Evolutionary conservation across 139 green algal species (phyloP).

Genomic region (Volvox africanus): DNA sequence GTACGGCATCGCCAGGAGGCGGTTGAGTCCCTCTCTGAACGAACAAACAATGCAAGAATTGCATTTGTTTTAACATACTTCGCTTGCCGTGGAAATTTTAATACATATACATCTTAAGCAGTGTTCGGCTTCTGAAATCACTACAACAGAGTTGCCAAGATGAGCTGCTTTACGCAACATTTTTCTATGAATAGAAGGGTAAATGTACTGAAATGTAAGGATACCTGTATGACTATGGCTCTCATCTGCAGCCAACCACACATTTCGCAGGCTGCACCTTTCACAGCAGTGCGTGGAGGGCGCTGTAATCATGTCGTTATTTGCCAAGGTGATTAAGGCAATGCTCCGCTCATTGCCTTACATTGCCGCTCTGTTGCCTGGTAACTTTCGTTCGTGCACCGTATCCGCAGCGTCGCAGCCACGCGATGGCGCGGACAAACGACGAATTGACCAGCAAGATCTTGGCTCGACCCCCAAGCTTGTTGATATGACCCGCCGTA

Average conservation of each 20-base stretch:
- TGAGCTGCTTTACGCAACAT: background rate
- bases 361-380: background rate
- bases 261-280: slow-evolving; percentile 9
- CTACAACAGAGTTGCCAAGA: background rate
- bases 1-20: too few species aligned
- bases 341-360: background rate
- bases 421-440: background rate
- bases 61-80: too few species aligned
- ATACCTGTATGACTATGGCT: too few species aligned
- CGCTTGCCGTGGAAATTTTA: too few species aligned
- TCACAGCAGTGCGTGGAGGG: background rate
- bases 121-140: background rate
- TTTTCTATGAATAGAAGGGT: background rate
- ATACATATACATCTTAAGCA: too few species aligned
- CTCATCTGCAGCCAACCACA: background rate
- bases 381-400: background rate
- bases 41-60: too few species aligned
- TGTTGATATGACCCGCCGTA: slow-evolving; percentile 61
- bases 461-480: slow-evolving; percentile 1
- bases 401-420: background rate
- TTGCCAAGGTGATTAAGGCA: slow-evolving; percentile 35
- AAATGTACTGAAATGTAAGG: background rate
- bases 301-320: slow-evolving; percentile 19
- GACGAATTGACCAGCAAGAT: background rate
- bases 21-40: too few species aligned